Percentiles rank a stretch among this genome's conserved stretches.
Conservation (phyloP, 495 filamentous ascomycete genomes). For the Xanthoparmelia taractica region DNA sequence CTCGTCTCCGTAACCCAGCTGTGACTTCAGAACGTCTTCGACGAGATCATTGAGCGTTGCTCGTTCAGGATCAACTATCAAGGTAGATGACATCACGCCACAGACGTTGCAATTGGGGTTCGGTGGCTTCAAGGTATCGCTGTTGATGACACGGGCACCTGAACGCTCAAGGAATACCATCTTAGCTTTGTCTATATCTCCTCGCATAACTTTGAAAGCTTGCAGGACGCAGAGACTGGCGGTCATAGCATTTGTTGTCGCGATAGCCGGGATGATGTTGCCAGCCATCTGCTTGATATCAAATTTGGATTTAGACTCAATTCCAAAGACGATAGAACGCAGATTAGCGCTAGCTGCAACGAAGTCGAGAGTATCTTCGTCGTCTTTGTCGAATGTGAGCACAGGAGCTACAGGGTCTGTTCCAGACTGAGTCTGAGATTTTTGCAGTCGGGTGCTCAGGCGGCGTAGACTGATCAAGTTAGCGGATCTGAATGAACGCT, state of each 20-base stretch:
- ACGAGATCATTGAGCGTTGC: slow-evolving; percentile 81
- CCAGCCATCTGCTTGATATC: slow-evolving; percentile 99
- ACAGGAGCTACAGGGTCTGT: slow-evolving; percentile 49
- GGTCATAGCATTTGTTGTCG: slow-evolving; percentile 95
- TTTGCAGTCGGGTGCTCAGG: slow-evolving; percentile 62
- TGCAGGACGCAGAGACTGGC: slow-evolving; percentile 89
- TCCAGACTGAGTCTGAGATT: slow-evolving; percentile 46
- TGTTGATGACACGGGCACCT: slow-evolving; percentile 62
- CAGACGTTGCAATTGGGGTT: slow-evolving; percentile 78
- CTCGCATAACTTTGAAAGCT: slow-evolving; percentile 80
- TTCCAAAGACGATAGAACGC: slow-evolving; percentile 74
- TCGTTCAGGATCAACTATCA: slow-evolving; percentile 60
- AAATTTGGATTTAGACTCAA: slow-evolving; percentile 83
- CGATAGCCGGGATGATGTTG: slow-evolving; percentile 98
- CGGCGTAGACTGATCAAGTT: slow-evolving; percentile 51
- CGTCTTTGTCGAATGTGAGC: slow-evolving; percentile 93
- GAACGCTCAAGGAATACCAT: slow-evolving; percentile 72
- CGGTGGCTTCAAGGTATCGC: slow-evolving; percentile 65
- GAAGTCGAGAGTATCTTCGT: slow-evolving; percentile 91
- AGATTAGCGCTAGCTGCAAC: slow-evolving; percentile 86
- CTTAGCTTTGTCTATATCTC: slow-evolving; percentile 57
- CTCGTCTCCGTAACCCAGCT: slow-evolving; percentile 78
- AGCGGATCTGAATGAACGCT: background rate
- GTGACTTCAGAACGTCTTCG: slow-evolving; percentile 55
- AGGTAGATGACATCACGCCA: slow-evolving; percentile 56